Percentiles rank a stretch among this genome's conserved stretches.
These are phyloP conservation scores for Cercospora sp. DNA, from an alignment of 2,329 filamentous ascomycete genomes.

Conservation along the genomic window DNA sequence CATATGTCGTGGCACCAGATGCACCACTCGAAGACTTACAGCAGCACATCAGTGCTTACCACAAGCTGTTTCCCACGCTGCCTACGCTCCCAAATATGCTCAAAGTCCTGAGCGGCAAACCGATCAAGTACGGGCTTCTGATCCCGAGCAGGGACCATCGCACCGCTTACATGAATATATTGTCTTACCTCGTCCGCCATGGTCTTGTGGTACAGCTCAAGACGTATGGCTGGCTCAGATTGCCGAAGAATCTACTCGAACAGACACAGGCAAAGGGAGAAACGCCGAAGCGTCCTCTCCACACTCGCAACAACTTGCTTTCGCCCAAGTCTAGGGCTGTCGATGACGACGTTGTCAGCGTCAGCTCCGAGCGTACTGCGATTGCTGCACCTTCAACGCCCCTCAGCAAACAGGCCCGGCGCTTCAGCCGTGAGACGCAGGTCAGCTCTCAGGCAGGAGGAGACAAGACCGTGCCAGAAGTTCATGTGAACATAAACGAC, in stretches of 20 bases:
- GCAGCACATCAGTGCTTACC: constrained; percentile 69
- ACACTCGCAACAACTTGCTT: constrained; percentile 26
- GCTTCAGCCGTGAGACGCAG: constrained; percentile 17
- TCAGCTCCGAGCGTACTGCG: constrained; percentile 32
- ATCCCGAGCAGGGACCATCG: constrained; percentile 87
- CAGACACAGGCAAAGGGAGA: neutral
- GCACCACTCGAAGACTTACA: constrained; percentile 73
- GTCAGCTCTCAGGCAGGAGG: neutral
- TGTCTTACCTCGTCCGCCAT: constrained; percentile 89
- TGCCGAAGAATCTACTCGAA: constrained; percentile 63
- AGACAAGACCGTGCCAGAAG: neutral
- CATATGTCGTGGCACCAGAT: constrained; percentile 89
- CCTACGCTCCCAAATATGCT: constrained; percentile 84
- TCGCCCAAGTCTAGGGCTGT: constrained; percentile 29
- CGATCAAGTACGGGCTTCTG: constrained; percentile 77
- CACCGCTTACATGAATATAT: constrained; percentile 81
- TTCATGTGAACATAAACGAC: constrained; percentile 24
- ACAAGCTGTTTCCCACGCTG: constrained; percentile 75
- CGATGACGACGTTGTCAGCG: constrained; percentile 33
- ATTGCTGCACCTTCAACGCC: constrained; percentile 18
- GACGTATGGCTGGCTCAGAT: constrained; percentile 77
- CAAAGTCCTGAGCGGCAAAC: constrained; percentile 75
- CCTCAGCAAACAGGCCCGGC: constrained; percentile 14
- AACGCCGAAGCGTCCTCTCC: constrained; percentile 10
- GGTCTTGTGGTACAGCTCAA: constrained; percentile 93